Evolutionary conservation across 768 basidiomycete genomes (phyloP), one percentile per base, ranked within the genome.

Genomic region (Tricholomella constricta): DNA sequence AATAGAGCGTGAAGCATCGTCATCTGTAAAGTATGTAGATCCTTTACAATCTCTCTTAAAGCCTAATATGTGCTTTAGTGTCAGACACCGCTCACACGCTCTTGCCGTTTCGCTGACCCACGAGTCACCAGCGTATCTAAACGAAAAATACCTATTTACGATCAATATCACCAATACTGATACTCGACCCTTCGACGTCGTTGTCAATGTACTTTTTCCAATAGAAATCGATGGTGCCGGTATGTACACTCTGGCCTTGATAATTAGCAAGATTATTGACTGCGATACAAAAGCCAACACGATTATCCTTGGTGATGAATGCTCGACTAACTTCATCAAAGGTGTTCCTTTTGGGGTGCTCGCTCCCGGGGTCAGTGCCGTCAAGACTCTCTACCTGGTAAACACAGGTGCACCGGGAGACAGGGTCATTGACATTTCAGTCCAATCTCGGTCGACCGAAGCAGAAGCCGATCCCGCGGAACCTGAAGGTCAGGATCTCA

Each of bases 361-460:
- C 17, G 58, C 72, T 1, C 83, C 89, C 0, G 86, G 87, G 1
- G 76, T 73, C 1, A 81, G 74, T 31, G 73, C 73, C 2, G 58
- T 76, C 43, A 91, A 88, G 66, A 86, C 83, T 8, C 64, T 98
- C 31, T 74, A 78, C 60, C 72, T 96, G 31, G 69, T 75, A 35
- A 84, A 80, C 59, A 74, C 77, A 0, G 87, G 91, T 12, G 79
- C 78, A 1, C 72, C 81, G 1, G 91, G 89, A 2, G 82, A 89
- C 47, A 81, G 93, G 38, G 77, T 84, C 38, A 68, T 97, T 48
- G 94, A 97, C 63, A 73, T 96, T 31, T 94, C 92, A 0, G 72
- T 95, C 31, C 87, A 86, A 51, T 86, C 91, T 8, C 75, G 73
- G 20, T 64, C 78, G 22, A 57, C 52, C 4, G 53, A 72, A n/a